phyloP scores from a whole-genome alignment of 2,329 filamentous ascomycete species.

The Lachnellula arida region DNA sequence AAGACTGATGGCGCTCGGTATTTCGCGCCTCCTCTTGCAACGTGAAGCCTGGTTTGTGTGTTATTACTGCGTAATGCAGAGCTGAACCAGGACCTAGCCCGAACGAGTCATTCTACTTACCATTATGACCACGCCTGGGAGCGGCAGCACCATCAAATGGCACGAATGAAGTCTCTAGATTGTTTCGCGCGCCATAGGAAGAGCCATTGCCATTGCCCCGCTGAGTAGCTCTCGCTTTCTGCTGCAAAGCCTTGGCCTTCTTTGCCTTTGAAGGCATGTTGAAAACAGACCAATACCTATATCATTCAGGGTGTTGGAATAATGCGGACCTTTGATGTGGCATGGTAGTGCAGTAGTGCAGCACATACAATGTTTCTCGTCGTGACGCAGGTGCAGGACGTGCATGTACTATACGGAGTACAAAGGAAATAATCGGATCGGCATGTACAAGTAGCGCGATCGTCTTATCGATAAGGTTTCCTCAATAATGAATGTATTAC shows the following conservation, averaged over 20 bases:
- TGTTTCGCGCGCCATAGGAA: background rate
- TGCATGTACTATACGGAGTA: too few relatives aligned
- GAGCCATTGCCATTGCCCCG: constrained; percentile 9
- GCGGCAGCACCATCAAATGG: constrained; percentile 20
- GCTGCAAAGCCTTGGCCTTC: background rate
- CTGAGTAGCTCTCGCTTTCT: background rate
- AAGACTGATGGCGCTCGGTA: constrained; percentile 45
- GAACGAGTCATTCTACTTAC: constrained; percentile 9
- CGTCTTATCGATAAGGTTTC: too few relatives aligned
- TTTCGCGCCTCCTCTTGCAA: constrained; percentile 55
- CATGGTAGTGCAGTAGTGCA: background rate
- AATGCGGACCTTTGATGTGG: background rate
- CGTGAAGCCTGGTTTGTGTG: constrained; percentile 23
- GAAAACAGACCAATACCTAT: background rate
- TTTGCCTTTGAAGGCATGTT: constrained; percentile 4
- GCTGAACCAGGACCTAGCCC: background rate
- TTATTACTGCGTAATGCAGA: background rate
- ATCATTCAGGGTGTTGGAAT: background rate
- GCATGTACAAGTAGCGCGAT: too few relatives aligned
- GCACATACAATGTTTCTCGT: too few relatives aligned
- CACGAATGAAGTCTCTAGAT: constrained; percentile 14
- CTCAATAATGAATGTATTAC: too few relatives aligned
- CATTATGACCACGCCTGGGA: constrained; percentile 11
- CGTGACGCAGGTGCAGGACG: too few relatives aligned
- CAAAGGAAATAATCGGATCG: too few relatives aligned